phyloP scores from a whole-genome alignment of 202 grass and related monocot genomes.

The Carex sylvatica region DNA sequence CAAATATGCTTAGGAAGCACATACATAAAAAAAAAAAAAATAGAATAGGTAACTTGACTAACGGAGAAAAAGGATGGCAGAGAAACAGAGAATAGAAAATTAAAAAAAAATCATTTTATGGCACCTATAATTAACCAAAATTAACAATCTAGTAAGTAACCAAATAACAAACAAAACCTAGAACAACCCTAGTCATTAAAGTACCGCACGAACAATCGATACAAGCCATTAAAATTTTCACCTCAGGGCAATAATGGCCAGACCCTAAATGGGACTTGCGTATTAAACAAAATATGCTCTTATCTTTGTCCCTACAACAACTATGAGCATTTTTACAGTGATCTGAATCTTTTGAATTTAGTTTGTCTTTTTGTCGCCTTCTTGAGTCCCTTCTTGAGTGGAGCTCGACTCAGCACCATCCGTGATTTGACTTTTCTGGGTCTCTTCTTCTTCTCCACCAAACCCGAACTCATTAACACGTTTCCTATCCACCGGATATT shows the following conservation, averaged over 20 bases:
- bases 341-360: constrained; percentile 17
- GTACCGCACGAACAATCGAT: neutral
- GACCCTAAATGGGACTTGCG: neutral
- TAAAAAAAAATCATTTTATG: neutral
- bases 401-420: constrained; percentile 43
- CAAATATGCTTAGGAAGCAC: too few relatives aligned
- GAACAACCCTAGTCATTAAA: constrained; percentile 13
- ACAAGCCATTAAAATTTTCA: constrained; percentile 29
- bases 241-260: constrained; percentile 24
- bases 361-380: constrained; percentile 28
- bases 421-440: constrained; percentile 33
- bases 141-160: constrained; percentile 25
- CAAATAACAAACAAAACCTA: constrained; percentile 32
- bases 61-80: neutral
- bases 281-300: constrained; percentile 17
- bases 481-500: constrained; percentile 91
- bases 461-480: constrained; percentile 97
- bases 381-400: constrained; percentile 32
- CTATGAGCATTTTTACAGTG: constrained; percentile 3
- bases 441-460: constrained; percentile 77
- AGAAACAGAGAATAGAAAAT: neutral
- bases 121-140: neutral
- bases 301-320: constrained; percentile 6
- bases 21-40: too few relatives aligned
- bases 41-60: neutral